These are phyloP conservation scores for Diaporthe longicolla DNA, from an alignment of 2,329 filamentous ascomycete genomes.

Conservation along the genomic window DNA sequence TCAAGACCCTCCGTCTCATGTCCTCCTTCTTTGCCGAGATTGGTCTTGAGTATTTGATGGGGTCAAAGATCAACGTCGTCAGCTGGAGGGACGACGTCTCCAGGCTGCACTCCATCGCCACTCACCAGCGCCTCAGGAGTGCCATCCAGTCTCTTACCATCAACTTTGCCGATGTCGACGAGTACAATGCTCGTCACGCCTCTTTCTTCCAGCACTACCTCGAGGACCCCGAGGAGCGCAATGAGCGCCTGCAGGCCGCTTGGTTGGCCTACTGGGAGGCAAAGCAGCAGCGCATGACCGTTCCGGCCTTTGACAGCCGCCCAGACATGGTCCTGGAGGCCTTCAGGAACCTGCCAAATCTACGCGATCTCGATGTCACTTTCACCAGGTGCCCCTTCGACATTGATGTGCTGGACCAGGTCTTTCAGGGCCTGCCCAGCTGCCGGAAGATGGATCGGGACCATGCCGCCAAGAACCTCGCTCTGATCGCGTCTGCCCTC, in stretches of 20 bases:
- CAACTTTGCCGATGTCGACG: conserved; percentile 60
- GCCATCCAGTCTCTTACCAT: conserved; percentile 61
- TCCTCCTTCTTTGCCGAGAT: conserved; percentile 56
- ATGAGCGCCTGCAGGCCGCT: conserved; percentile 52
- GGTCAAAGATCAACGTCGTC: conserved; percentile 57
- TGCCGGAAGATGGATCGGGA: conserved; percentile 57
- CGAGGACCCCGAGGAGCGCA: conserved; percentile 54
- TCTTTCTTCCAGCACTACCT: conserved; percentile 55
- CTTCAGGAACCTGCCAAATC: conserved; percentile 56
- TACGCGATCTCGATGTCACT: conserved; percentile 57
- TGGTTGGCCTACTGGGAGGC: conserved; percentile 56
- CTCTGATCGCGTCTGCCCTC: conserved; percentile 56
- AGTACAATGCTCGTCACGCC: conserved; percentile 56
- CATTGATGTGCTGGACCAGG: conserved; percentile 54
- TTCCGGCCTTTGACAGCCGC: conserved; percentile 55
- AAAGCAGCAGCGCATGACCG: conserved; percentile 51
- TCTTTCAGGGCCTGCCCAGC: conserved; percentile 54
- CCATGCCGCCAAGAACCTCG: conserved; percentile 56
- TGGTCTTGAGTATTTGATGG: conserved; percentile 59
- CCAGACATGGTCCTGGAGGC: conserved; percentile 55
- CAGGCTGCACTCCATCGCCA: conserved; percentile 60
- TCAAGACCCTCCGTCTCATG: conserved; percentile 58
- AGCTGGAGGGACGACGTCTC: conserved; percentile 62
- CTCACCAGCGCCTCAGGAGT: conserved; percentile 57
- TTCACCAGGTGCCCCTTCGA: conserved; percentile 58